Conservation (phyloP, 2,329 filamentous ascomycete species). For the Aschersonia sp. region DNA sequence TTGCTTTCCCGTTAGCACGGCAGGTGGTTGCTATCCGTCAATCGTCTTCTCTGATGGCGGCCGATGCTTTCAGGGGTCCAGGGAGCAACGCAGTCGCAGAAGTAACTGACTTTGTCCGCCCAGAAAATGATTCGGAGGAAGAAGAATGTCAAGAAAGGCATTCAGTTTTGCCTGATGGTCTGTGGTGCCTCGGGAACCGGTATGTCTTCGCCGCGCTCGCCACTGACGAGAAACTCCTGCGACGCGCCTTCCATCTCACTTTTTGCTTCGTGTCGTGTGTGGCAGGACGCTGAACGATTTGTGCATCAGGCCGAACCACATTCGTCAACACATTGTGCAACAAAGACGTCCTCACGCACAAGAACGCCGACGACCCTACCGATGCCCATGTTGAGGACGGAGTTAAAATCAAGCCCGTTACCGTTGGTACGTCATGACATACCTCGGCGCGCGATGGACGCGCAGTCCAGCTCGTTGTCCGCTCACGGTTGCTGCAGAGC, state of each 20-base stretch:
- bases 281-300: not conserved
- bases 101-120: not conserved
- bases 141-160: conserved; percentile 99
- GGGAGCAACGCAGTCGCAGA: not conserved
- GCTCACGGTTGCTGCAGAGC: conserved; percentile 36
- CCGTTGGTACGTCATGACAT: conserved; percentile 53
- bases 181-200: conserved; percentile 97
- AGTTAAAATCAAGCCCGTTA: conserved; percentile 97
- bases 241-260: not conserved
- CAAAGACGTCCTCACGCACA: conserved; percentile 78
- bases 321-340: conserved; percentile 99
- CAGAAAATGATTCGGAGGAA: conserved; percentile 96
- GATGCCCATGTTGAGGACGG: conserved; percentile 89
- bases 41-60: too few relatives aligned
- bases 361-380: conserved; percentile 82
- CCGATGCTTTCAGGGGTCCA: too few relatives aligned
- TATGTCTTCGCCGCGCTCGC: conserved; percentile 29
- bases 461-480: too few relatives aligned
- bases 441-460: too few relatives aligned
- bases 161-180: conserved; percentile 99
- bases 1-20: too few relatives aligned
- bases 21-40: too few relatives aligned
- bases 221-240: not conserved
- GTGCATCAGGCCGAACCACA: conserved; percentile 68
- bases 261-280: not conserved